phyloP scores from a whole-genome alignment of 805 yeast genomes.

The Barnettozyma botsteinii region DNA sequence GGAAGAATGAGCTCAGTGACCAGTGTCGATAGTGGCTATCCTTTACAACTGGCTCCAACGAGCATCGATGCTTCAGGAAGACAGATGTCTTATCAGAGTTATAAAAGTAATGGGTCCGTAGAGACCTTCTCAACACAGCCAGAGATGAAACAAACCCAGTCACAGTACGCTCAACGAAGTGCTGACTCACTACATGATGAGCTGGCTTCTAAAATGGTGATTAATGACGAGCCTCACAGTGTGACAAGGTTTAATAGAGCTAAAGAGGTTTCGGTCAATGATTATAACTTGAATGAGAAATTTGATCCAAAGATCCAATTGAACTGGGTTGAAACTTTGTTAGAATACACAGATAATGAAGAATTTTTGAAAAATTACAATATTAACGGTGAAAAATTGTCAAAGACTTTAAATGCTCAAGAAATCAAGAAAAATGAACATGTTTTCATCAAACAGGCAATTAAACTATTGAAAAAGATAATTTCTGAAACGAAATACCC shows the following conservation, averaged over 20 bases:
- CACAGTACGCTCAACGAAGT: not conserved
- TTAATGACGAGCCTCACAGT: slow-evolving; percentile 20
- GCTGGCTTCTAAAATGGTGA: slow-evolving; percentile 16
- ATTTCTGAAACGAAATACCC: slow-evolving; percentile 44
- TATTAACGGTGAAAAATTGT: slow-evolving; percentile 41
- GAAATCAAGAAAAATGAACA: slow-evolving; percentile 47
- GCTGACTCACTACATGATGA: not conserved
- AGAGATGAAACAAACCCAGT: not conserved
- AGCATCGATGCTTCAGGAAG: not conserved
- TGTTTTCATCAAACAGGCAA: slow-evolving; percentile 50
- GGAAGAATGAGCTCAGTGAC: slow-evolving; percentile 2
- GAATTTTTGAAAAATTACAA: slow-evolving; percentile 39
- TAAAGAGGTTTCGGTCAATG: slow-evolving; percentile 30
- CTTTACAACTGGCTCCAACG: slow-evolving; percentile 9
- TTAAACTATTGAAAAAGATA: slow-evolving; percentile 54
- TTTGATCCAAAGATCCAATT: slow-evolving; percentile 52
- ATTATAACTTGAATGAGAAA: slow-evolving; percentile 24
- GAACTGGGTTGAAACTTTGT: slow-evolving; percentile 53
- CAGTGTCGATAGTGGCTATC: slow-evolving; percentile 6
- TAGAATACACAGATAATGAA: slow-evolving; percentile 40
- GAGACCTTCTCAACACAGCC: not conserved
- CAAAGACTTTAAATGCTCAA: slow-evolving; percentile 34
- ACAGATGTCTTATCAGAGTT: not conserved
- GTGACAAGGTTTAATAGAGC: slow-evolving; percentile 26
- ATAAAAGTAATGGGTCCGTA: slow-evolving; percentile 2